Evolutionary conservation across 2,329 filamentous ascomycete species (phyloP).

Genomic region (Aspergillus brasiliensis): DNA sequence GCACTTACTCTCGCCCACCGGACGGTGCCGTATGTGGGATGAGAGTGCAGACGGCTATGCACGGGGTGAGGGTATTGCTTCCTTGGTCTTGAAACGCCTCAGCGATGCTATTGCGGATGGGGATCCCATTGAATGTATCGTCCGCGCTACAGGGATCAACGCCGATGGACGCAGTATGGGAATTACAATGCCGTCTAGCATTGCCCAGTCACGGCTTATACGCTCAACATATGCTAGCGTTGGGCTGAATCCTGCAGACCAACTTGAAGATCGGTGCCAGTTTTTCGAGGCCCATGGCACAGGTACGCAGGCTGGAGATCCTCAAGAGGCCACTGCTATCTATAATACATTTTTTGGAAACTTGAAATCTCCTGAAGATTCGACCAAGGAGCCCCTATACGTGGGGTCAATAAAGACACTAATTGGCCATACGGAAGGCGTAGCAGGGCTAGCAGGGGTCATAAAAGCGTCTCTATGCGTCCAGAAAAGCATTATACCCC

Average conservation of each 20-base stretch:
- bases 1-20: slow-evolving; percentile 54
- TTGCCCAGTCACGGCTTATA: slow-evolving; percentile 46
- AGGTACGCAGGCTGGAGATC: slow-evolving; percentile 40
- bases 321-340: slow-evolving; percentile 32
- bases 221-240: slow-evolving; percentile 40
- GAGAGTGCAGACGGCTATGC: slow-evolving; percentile 52
- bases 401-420: slow-evolving; percentile 18
- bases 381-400: slow-evolving; percentile 8
- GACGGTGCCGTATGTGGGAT: slow-evolving; percentile 54
- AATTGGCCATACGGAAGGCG: slow-evolving; percentile 17
- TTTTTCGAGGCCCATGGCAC: slow-evolving; percentile 53
- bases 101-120: slow-evolving; percentile 50
- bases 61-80: slow-evolving; percentile 56
- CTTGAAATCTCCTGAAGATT: slow-evolving; percentile 3
- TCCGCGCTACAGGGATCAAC: slow-evolving; percentile 40
- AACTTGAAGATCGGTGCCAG: slow-evolving; percentile 34
- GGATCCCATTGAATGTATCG: slow-evolving; percentile 47
- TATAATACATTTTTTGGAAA: slow-evolving; percentile 22
- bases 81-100: slow-evolving; percentile 55
- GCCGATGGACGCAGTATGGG: slow-evolving; percentile 40
- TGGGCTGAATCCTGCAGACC: slow-evolving; percentile 36
- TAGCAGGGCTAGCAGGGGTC: slow-evolving; percentile 28
- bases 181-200: slow-evolving; percentile 38
- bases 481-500: slow-evolving; percentile 25
- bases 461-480: slow-evolving; percentile 28